Percentiles rank a stretch among this genome's conserved stretches.
Evolutionary conservation across 306 rosid genomes (phyloP).

Genomic region (Castanospermum australe): DNA sequence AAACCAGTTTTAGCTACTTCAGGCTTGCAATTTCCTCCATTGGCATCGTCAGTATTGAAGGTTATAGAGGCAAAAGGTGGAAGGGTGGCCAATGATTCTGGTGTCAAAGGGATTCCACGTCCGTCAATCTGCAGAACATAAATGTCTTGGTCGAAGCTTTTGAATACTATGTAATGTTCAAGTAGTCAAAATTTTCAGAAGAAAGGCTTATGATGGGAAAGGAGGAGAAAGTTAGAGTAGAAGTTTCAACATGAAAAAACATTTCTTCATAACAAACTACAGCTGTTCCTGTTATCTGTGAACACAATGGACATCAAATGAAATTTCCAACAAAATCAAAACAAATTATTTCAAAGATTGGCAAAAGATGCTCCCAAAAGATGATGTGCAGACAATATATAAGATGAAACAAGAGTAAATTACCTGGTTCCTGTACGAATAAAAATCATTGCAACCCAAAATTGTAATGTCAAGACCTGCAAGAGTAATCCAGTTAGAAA

Average conservation of each 20-base stretch:
- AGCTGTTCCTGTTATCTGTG: not conserved
- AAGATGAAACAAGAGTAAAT: slow-evolving; percentile 1
- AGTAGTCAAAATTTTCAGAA: not conserved
- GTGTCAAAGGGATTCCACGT: slow-evolving; percentile 74
- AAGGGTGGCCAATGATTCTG: slow-evolving; percentile 80
- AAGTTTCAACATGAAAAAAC: not conserved
- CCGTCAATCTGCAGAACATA: slow-evolving; percentile 70
- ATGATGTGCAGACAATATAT: not conserved
- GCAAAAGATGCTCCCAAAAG: not conserved
- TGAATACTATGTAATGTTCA: not conserved
- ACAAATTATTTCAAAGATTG: not conserved
- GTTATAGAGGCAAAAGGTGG: slow-evolving; percentile 86
- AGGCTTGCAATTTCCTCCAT: slow-evolving; percentile 65
- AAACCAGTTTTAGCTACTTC: slow-evolving; percentile 99
- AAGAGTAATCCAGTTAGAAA: slow-evolving; percentile 34
- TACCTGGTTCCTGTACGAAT: slow-evolving; percentile 90
- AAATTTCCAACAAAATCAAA: not conserved
- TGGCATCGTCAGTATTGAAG: slow-evolving; percentile 68
- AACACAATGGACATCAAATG: not conserved
- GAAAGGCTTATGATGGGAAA: not conserved
- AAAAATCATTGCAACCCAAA: slow-evolving; percentile 89
- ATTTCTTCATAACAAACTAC: not conserved
- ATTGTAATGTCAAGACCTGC: slow-evolving; percentile 93
- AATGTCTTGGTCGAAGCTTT: slow-evolving; percentile 9
- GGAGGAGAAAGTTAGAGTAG: not conserved